Evolutionary conservation across 2,329 filamentous ascomycete genomes (phyloP).

Genomic region (Bipolaris oryzae): DNA sequence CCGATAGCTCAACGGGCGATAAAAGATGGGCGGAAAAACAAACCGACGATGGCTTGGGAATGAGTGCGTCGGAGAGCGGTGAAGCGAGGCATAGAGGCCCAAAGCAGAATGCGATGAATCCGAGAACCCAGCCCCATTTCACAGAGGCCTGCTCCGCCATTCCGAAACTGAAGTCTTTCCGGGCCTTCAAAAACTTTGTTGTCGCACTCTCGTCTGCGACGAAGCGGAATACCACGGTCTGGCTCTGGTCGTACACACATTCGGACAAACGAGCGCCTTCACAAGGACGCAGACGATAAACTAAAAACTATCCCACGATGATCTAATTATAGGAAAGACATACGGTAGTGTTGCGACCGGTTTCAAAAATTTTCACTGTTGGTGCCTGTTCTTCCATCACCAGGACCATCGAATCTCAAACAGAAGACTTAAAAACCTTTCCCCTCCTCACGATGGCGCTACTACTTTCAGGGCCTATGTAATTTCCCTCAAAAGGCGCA

Average conservation of each 20-base stretch:
- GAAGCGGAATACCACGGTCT: background rate
- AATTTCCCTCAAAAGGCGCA: background rate
- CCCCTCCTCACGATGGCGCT: background rate
- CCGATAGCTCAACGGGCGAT: background rate
- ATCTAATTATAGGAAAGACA: too few species aligned
- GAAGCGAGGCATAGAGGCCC: background rate
- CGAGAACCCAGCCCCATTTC: background rate
- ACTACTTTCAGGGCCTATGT: constrained; percentile 3
- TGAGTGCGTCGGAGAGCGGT: background rate
- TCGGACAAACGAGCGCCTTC: background rate
- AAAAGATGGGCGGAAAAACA: background rate
- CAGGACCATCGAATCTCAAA: background rate
- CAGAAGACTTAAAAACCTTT: background rate
- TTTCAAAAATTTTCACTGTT: background rate
- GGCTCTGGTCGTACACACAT: background rate
- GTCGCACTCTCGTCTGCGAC: background rate
- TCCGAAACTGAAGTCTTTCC: background rate
- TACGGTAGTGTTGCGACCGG: background rate
- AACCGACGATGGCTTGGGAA: background rate
- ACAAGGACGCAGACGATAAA: background rate
- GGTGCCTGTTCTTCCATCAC: background rate
- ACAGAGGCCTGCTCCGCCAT: background rate
- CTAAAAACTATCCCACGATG: background rate
- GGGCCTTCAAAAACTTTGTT: background rate
- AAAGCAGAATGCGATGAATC: background rate